Conservation (phyloP, 2,329 filamentous ascomycete species). For the Ophiocordyceps sinensis region DNA sequence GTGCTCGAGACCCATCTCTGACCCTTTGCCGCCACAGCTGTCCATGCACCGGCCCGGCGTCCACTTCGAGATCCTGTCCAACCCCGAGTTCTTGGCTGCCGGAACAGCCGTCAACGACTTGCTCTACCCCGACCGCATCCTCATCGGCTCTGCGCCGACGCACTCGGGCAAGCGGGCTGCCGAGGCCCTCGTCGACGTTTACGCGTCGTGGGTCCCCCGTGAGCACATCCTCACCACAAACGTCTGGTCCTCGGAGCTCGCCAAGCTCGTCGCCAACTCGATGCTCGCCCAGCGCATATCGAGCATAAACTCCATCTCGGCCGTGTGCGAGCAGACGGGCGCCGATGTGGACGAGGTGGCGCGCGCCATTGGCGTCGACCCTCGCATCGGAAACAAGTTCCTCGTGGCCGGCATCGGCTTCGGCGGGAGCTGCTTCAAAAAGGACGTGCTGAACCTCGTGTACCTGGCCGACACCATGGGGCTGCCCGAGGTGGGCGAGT, state of each 20-base stretch:
- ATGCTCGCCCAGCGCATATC: slow-evolving; percentile 70
- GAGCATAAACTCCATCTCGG: slow-evolving; percentile 70
- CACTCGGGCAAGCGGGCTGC: slow-evolving; percentile 47
- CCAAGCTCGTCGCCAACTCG: slow-evolving; percentile 67
- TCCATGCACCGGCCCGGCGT: slow-evolving; percentile 45
- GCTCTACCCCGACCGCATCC: slow-evolving; percentile 54
- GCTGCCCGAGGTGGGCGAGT: slow-evolving; percentile 56
- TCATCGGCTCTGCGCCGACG: slow-evolving; percentile 57
- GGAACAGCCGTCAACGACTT: slow-evolving; percentile 63
- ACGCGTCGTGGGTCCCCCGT: slow-evolving; percentile 55
- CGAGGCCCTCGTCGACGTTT: slow-evolving; percentile 47
- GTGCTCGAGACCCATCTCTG: not conserved
- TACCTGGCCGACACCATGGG: slow-evolving; percentile 60
- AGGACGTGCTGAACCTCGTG: slow-evolving; percentile 60
- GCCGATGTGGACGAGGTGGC: slow-evolving; percentile 64
- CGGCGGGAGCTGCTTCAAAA: slow-evolving; percentile 70
- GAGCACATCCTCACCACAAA: slow-evolving; percentile 58
- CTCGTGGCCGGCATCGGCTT: slow-evolving; percentile 65
- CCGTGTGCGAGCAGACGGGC: slow-evolving; percentile 62
- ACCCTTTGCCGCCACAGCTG: slow-evolving; percentile 22
- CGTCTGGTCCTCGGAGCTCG: slow-evolving; percentile 63
- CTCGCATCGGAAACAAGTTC: slow-evolving; percentile 58
- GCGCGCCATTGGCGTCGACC: slow-evolving; percentile 51
- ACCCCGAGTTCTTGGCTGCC: slow-evolving; percentile 69
- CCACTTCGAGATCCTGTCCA: slow-evolving; percentile 63